Conservation (phyloP, 2,329 filamentous ascomycete genomes). For the Hypoxylon sp. region DNA sequence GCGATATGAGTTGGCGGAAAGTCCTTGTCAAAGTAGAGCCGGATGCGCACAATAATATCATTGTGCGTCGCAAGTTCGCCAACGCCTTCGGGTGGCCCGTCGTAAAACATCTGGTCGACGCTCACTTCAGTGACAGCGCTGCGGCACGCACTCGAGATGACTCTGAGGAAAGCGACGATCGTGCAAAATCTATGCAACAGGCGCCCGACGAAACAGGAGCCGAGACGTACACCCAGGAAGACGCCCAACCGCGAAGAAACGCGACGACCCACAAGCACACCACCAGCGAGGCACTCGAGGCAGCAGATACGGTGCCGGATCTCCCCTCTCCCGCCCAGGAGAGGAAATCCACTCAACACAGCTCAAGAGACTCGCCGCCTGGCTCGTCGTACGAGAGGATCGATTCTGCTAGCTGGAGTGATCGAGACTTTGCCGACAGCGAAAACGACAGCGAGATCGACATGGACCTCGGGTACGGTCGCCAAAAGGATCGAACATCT, state of each 20-base stretch:
- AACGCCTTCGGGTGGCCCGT: conserved; percentile 99
- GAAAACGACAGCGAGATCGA: conserved; percentile 56
- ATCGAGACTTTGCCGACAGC: conserved; percentile 68
- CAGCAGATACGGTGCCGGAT: conserved; percentile 57
- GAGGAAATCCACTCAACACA: conserved; percentile 36
- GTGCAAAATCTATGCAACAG: conserved; percentile 68
- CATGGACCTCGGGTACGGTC: conserved; percentile 40
- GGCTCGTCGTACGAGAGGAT: conserved; percentile 45
- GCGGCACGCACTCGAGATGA: conserved; percentile 72
- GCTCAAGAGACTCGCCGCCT: conserved; percentile 38
- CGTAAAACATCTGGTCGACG: conserved; percentile 91
- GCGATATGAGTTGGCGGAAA: conserved; percentile 92
- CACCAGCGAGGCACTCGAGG: conserved; percentile 49
- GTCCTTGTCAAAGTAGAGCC: conserved; percentile 95
- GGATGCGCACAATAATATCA: conserved; percentile 98
- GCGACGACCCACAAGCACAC: conserved; percentile 36
- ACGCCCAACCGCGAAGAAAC: conserved; percentile 42
- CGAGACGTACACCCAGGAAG: conserved; percentile 61
- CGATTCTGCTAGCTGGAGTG: conserved; percentile 72
- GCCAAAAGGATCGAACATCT: conserved; percentile 12
- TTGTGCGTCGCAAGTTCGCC: conserved; percentile 94
- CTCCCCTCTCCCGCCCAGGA: conserved; percentile 48
- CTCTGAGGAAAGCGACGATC: conserved; percentile 71
- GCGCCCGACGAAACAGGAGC: conserved; percentile 69
- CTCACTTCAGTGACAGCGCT: conserved; percentile 85